A percentile compares a stretch with the other conserved stretches of the same genome.
Conservation (phyloP, 225 moss, liverwort and hornwort species). For the Polytrichum formosum region DNA sequence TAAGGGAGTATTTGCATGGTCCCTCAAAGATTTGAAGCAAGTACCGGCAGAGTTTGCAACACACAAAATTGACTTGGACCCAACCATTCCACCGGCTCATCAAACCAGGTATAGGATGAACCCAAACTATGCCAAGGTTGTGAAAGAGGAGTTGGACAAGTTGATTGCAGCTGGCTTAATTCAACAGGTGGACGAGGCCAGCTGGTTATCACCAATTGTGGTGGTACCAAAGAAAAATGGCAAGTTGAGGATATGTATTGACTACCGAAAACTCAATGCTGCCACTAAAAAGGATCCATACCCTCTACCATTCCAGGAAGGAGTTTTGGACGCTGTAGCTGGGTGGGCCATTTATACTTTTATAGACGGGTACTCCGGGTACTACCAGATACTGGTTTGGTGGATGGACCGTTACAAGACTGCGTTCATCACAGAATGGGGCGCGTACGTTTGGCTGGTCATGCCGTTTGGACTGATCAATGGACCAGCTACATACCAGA, state of each 20-base stretch:
- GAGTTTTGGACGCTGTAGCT: neutral
- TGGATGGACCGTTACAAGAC: neutral
- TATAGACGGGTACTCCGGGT: neutral
- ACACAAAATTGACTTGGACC: neutral
- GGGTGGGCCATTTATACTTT: neutral
- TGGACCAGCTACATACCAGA: neutral
- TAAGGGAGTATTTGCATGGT: neutral
- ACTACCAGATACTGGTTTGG: neutral
- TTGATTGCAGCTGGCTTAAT: neutral
- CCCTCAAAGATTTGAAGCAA: slow-evolving; percentile 1
- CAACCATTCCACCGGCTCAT: neutral
- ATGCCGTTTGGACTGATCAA: neutral
- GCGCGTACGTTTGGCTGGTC: neutral
- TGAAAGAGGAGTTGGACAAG: too few relatives aligned
- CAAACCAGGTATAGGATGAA: neutral
- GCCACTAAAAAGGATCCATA: neutral
- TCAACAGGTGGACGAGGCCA: neutral
- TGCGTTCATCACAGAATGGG: neutral
- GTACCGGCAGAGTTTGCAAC: neutral
- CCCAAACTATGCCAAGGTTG: neutral
- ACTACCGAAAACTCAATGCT: neutral
- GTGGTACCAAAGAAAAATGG: neutral
- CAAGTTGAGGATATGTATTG: neutral
- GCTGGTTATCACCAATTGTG: neutral
- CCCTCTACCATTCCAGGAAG: neutral